Percentiles rank a stretch among this genome's conserved stretches.
These are phyloP conservation scores for Termitomyces sp. DNA, from an alignment of 768 basidiomycete genomes.

Conservation along the genomic window DNA sequence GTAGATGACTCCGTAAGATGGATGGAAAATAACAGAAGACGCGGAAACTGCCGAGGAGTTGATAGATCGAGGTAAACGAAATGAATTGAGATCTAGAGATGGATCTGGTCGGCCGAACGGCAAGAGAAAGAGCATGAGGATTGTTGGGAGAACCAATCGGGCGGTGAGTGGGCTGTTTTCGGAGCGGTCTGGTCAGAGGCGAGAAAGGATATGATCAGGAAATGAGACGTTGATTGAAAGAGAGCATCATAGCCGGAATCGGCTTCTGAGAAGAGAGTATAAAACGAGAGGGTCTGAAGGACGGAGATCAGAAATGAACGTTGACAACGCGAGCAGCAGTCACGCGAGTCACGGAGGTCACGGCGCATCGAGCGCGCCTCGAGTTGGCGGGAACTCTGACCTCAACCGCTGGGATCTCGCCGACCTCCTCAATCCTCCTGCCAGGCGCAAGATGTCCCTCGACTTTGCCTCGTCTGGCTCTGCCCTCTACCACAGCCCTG, in stretches of 20 bases:
- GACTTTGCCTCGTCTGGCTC: conserved; percentile 43
- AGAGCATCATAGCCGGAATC: conserved; percentile 11
- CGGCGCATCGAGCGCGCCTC: conserved; percentile 27
- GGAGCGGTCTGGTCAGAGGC: conserved; percentile 42
- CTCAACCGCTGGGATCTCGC: conserved; percentile 38
- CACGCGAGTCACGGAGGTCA: conserved; percentile 24
- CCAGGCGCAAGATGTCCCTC: conserved; percentile 44
- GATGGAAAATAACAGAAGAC: conserved; percentile 10
- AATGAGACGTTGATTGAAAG: background rate
- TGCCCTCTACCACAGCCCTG: conserved; percentile 47
- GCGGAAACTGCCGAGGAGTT: conserved; percentile 16
- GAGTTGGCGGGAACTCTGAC: conserved; percentile 31
- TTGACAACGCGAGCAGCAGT: conserved; percentile 25
- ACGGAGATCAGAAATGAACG: conserved; percentile 41
- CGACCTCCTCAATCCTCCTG: conserved; percentile 43
- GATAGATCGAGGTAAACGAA: conserved; percentile 20
- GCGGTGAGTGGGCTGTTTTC: conserved; percentile 33
- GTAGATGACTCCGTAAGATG: background rate
- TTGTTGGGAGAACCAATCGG: conserved; percentile 43
- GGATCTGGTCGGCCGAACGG: conserved; percentile 48
- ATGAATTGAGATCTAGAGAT: conserved; percentile 24
- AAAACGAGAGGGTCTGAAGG: background rate
- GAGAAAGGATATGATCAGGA: conserved; percentile 17
- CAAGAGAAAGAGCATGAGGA: conserved; percentile 37
- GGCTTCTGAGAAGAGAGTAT: conserved; percentile 17